These are phyloP conservation scores for Selaginella tamariscina DNA, from an alignment of 75 land plant genomes.

Conservation along the genomic window DNA sequence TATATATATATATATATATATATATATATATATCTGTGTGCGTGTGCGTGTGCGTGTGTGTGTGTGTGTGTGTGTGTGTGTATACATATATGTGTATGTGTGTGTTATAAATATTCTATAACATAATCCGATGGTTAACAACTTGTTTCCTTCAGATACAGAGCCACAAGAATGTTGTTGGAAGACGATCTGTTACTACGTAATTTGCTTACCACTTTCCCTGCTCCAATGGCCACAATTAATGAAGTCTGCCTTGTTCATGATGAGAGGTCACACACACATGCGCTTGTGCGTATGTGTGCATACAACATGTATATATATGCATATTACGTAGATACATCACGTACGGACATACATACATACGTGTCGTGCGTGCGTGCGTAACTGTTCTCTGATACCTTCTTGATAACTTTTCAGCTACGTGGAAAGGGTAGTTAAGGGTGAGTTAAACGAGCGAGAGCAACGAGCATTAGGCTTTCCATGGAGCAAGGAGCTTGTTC, in stretches of 20 bases:
- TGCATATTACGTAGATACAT: too few species aligned
- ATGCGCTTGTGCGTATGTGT: conserved; percentile 11
- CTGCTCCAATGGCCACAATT: conserved; percentile 20
- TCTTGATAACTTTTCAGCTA: conserved; percentile 16
- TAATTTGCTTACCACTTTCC: conserved; percentile 18
- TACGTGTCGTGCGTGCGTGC: too few species aligned
- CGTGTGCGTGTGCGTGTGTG: not conserved
- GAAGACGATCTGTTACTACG: conserved; percentile 27
- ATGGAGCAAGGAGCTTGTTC: conserved; percentile 27
- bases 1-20: not conserved
- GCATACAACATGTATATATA: too few species aligned
- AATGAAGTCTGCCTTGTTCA: conserved; percentile 29
- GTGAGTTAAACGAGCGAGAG: conserved; percentile 17
- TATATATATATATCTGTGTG: too few species aligned
- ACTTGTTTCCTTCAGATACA: conserved; percentile 19
- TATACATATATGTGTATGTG: not conserved
- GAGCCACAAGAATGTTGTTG: conserved; percentile 27
- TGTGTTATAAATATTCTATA: not conserved
- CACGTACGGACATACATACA: too few species aligned
- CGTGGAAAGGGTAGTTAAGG: conserved; percentile 19
- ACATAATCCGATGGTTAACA: not conserved
- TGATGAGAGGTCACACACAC: conserved; percentile 19
- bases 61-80: not conserved
- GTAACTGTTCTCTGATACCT: not conserved
- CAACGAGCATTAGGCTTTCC: conserved; percentile 29